Evolutionary conservation across 2,329 filamentous ascomycete species (phyloP).

Genomic region (Fusarium sp.): DNA sequence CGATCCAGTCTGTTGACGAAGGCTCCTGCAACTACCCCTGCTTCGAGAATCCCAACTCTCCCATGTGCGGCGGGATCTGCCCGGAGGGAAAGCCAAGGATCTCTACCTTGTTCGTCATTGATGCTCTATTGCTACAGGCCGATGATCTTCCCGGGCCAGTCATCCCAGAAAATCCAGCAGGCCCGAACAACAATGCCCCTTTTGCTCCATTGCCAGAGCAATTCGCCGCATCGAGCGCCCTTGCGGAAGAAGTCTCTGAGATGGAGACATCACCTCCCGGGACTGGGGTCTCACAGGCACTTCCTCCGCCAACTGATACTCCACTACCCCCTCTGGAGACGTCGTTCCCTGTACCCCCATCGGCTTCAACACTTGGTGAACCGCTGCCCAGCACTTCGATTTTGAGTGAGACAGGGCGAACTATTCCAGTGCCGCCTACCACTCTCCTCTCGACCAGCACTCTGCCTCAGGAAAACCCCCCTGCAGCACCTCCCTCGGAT

Average conservation of each 20-base stretch:
- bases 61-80: conserved; percentile 51
- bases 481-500: not conserved
- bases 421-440: not conserved
- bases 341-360: not conserved
- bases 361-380: not conserved
- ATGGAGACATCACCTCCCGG: not conserved
- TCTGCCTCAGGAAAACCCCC: not conserved
- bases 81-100: conserved; percentile 42
- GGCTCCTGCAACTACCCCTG: conserved; percentile 49
- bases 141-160: conserved; percentile 16
- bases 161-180: conserved; percentile 13
- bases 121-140: conserved; percentile 22
- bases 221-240: conserved; percentile 19
- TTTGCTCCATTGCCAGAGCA: not conserved
- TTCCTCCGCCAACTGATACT: not conserved
- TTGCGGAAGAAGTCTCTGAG: conserved; percentile 8
- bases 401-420: not conserved
- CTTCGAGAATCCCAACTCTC: conserved; percentile 43
- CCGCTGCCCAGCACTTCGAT: not conserved
- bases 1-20: conserved; percentile 46
- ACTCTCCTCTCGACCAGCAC: conserved; percentile 9
- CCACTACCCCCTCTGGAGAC: not conserved
- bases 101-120: conserved; percentile 50
- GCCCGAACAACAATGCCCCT: not conserved
- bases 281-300: not conserved